Evolutionary conservation across 768 basidiomycete genomes (phyloP).

Genomic region (Agaricus sinodeliciosus): DNA sequence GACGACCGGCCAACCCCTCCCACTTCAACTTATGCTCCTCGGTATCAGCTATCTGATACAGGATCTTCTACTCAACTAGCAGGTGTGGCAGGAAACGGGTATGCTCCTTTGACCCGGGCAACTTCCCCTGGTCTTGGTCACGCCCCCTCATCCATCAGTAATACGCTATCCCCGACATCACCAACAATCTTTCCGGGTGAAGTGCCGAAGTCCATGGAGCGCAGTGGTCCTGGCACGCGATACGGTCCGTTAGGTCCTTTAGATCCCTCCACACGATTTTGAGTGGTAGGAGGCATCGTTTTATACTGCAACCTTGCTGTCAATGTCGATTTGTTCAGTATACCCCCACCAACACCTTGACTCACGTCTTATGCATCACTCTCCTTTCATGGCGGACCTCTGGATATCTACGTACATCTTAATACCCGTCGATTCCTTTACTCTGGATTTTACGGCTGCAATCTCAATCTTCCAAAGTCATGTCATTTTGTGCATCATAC

Average conservation of each 20-base stretch:
- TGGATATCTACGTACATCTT: slow-evolving; percentile 24
- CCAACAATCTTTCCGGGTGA: slow-evolving; percentile 25
- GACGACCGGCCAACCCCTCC: slow-evolving; percentile 60
- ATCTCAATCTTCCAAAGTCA: slow-evolving; percentile 9
- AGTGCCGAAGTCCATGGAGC: slow-evolving; percentile 12
- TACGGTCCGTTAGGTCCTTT: slow-evolving; percentile 57
- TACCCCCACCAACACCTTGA: slow-evolving; percentile 26
- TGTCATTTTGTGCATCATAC: slow-evolving; percentile 14
- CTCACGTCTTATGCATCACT: slow-evolving; percentile 17
- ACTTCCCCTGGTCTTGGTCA: slow-evolving; percentile 30
- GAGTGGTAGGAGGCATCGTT: slow-evolving; percentile 18
- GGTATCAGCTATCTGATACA: slow-evolving; percentile 57
- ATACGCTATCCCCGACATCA: slow-evolving; percentile 34
- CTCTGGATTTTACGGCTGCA: slow-evolving; percentile 12
- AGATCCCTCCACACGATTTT: slow-evolving; percentile 53
- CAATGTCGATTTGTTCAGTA: slow-evolving; percentile 30
- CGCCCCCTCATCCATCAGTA: slow-evolving; percentile 20
- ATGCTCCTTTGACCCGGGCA: slow-evolving; percentile 48
- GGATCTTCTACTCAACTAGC: slow-evolving; percentile 38
- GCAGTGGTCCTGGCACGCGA: slow-evolving; percentile 26
- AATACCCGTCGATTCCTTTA: slow-evolving; percentile 24
- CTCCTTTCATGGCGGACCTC: slow-evolving; percentile 25
- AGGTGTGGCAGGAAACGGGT: slow-evolving; percentile 42
- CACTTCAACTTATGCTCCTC: slow-evolving; percentile 36
- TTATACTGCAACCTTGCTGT: slow-evolving; percentile 18